These are phyloP conservation scores for Hyaloscypha finlandica DNA, from an alignment of 495 filamentous ascomycete genomes.

Conservation along the genomic window DNA sequence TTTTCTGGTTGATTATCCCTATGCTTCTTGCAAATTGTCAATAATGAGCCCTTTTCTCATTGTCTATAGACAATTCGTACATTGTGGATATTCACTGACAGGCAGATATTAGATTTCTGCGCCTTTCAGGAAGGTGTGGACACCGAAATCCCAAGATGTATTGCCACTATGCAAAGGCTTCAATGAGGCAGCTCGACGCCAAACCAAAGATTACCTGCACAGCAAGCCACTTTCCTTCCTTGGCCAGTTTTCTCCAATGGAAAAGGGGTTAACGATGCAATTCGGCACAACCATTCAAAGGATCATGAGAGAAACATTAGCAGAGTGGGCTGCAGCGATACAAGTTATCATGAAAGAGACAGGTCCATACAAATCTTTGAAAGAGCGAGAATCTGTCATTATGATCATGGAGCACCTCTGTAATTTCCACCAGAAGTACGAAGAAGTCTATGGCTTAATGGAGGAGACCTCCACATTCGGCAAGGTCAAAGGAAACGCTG, in stretches of 20 bases:
- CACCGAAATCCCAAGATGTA: not conserved
- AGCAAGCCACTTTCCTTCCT: not conserved
- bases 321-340: conserved; percentile 11
- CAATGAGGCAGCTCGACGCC: not conserved
- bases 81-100: not conserved
- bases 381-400: not conserved
- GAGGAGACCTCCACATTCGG: not conserved
- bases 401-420: conserved; percentile 16
- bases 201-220: conserved; percentile 5
- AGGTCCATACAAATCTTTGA: not conserved
- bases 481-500: not conserved
- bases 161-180: conserved; percentile 11
- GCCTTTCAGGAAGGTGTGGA: not conserved
- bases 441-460: conserved; percentile 19
- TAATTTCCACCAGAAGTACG: conserved; percentile 1
- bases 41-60: too few species aligned
- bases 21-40: not conserved
- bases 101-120: not conserved
- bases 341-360: not conserved
- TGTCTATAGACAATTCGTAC: too few species aligned
- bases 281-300: not conserved
- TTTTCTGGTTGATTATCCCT: not conserved
- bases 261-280: conserved; percentile 6
- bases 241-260: conserved; percentile 5
- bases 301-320: conserved; percentile 13